Conservation (phyloP, 2,329 filamentous ascomycete species). For the Alternaria sp. region DNA sequence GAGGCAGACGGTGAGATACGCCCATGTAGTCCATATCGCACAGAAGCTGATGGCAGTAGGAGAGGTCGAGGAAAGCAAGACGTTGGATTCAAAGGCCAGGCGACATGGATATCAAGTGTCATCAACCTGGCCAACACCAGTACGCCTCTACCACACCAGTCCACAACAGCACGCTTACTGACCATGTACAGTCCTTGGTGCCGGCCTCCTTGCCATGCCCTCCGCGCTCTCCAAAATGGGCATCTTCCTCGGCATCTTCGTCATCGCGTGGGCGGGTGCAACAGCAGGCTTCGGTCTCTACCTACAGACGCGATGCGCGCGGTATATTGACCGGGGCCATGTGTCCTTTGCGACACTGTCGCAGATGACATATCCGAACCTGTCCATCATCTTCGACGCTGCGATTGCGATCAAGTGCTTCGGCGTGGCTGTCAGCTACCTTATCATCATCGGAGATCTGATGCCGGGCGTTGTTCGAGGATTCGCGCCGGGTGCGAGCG, state of each 20-base stretch:
- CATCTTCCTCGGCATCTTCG: conserved; percentile 80
- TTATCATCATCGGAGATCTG: conserved; percentile 97
- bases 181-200: conserved; percentile 77
- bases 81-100: conserved; percentile 73
- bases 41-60: conserved; percentile 51
- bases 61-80: conserved; percentile 72
- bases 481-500: conserved; percentile 71
- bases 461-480: conserved; percentile 94
- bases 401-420: conserved; percentile 99
- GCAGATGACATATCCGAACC: conserved; percentile 95
- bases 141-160: conserved; percentile 55
- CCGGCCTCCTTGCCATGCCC: conserved; percentile 95
- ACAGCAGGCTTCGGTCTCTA: conserved; percentile 94
- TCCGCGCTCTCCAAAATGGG: conserved; percentile 95
- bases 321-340: conserved; percentile 87
- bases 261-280: conserved; percentile 90
- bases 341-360: conserved; percentile 97
- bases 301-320: conserved; percentile 89
- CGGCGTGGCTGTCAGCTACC: conserved; percentile 93
- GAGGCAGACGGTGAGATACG: conserved; percentile 45
- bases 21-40: not conserved
- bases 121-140: conserved; percentile 97
- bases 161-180: conserved; percentile 11
- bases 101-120: conserved; percentile 88
- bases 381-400: conserved; percentile 91